These are phyloP conservation scores for Claviceps monticola DNA, from an alignment of 2,329 filamentous ascomycete genomes.

Conservation along the genomic window DNA sequence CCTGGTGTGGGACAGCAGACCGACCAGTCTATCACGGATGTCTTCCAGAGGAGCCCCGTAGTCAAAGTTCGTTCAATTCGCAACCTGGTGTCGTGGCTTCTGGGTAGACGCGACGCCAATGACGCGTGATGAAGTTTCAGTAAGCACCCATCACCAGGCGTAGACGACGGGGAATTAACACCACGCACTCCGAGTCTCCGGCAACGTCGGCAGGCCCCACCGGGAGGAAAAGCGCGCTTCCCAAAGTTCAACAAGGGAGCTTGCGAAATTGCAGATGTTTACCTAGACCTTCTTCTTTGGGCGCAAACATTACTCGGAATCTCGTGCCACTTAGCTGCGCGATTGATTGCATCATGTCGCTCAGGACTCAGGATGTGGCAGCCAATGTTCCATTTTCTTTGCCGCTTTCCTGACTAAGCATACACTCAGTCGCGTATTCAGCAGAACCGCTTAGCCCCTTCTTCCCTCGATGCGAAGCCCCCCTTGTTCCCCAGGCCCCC, in stretches of 20 bases:
- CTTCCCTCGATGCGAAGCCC: not conserved
- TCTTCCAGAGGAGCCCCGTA: constrained; percentile 6
- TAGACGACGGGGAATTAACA: no score
- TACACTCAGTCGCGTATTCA: not conserved
- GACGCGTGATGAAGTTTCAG: no score
- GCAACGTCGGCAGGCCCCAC: no score
- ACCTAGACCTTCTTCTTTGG: no score
- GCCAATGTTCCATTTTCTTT: not conserved
- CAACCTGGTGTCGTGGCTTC: constrained; percentile 7
- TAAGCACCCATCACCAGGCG: no score
- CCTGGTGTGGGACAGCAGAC: constrained; percentile 6
- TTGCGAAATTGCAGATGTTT: no score
- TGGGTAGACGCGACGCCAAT: not conserved
- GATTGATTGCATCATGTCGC: not conserved
- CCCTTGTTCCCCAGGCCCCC: not conserved
- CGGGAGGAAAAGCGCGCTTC: no score
- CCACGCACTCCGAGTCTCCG: no score
- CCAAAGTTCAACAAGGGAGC: no score
- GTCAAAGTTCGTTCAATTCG: constrained; percentile 10
- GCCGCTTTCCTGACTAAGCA: not conserved
- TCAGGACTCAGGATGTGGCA: not conserved
- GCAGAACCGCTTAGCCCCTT: not conserved
- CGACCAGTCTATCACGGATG: constrained; percentile 2
- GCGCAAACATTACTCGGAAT: no score
- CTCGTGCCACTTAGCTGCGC: no score